A percentile compares a stretch with the other conserved stretches of the same genome.
Evolutionary conservation across 139 green algal species (phyloP).

Genomic region (Picochlorum sp.): DNA sequence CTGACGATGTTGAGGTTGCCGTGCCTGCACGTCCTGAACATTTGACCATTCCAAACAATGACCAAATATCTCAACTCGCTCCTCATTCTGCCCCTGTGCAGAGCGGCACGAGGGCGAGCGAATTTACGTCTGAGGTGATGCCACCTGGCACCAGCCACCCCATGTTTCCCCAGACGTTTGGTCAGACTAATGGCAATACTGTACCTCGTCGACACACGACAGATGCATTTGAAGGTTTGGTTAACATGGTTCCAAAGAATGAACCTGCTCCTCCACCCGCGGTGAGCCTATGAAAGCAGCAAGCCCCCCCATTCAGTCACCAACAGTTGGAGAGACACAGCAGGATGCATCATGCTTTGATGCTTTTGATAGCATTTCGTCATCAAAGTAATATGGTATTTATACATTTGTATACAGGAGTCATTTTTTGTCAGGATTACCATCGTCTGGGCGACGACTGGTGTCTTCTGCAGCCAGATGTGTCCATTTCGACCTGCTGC

Average conservation of each 20-base stretch:
- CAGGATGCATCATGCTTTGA: conserved; percentile 9
- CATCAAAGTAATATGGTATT: background rate
- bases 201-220: background rate
- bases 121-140: too few relatives aligned
- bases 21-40: background rate
- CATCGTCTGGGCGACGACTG: conserved; percentile 20
- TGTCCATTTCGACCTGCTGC: conserved; percentile 87
- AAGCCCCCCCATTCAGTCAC: background rate
- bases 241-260: background rate
- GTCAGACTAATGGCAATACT: too few relatives aligned
- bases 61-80: background rate
- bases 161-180: too few relatives aligned
- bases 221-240: conserved; percentile 1
- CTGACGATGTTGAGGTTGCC: background rate
- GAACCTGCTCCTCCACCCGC: background rate
- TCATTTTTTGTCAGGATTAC: background rate
- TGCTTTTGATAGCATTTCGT: conserved; percentile 9
- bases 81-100: background rate
- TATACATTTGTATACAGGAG: too few relatives aligned
- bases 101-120: too few relatives aligned
- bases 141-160: too few relatives aligned
- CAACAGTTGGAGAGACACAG: background rate
- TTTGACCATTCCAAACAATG: background rate
- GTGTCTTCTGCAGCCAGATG: conserved; percentile 87
- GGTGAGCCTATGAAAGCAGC: background rate